Evolutionary conservation across 1,284 basidiomycete genomes (phyloP).

Genomic region (Cystobasidiaceae sp.): DNA sequence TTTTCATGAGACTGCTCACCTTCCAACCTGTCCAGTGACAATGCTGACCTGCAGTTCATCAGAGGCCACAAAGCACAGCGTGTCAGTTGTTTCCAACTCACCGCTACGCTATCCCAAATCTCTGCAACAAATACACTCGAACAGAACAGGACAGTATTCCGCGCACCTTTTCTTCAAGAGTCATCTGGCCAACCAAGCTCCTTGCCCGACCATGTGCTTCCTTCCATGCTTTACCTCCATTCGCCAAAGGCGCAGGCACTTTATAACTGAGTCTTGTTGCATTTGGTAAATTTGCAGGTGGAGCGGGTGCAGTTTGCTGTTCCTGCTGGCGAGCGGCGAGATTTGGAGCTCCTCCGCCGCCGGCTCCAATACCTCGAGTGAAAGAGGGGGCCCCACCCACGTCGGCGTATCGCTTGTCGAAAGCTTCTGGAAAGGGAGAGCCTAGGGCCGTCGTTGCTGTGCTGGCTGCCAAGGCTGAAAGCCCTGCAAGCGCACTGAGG

Average conservation of each 20-base stretch:
- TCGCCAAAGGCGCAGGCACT: conserved; percentile 30
- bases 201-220: conserved; percentile 47
- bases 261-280: conserved; percentile 14
- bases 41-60: conserved; percentile 15
- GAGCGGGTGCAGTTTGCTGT: neutral
- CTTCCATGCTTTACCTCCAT: conserved; percentile 40
- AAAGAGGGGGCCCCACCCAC: neutral
- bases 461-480: neutral
- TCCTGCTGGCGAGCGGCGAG: neutral
- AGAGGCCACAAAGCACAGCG: neutral
- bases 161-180: conserved; percentile 50
- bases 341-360: neutral
- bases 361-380: too few species aligned
- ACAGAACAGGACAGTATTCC: neutral
- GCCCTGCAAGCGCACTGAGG: too few species aligned
- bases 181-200: conserved; percentile 48
- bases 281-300: conserved; percentile 6
- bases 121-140: neutral
- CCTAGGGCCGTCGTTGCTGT: neutral
- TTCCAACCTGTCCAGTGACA: conserved; percentile 32
- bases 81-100: too few species aligned
- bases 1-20: neutral
- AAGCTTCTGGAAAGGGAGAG: conserved; percentile 6
- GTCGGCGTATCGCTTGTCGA: conserved; percentile 6
- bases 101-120: too few species aligned